Evolutionary conservation across 306 rosid species (phyloP).

Genomic region (Malus domestica): ASM211411v1 NC_041803.1:12914001-12914500

Average conservation of each 20-base stretch:
- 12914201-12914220: no score
- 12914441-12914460: not conserved
- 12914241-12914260: not conserved
- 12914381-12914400: constrained; percentile 71
- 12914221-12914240: not conserved
- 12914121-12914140: not conserved
- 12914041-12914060: not conserved
- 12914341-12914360: constrained; percentile 26
- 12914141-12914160: not conserved
- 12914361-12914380: constrained; percentile 99
- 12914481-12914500: not conserved
- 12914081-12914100: not conserved
- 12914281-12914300: constrained; percentile 81
- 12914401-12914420: constrained; percentile 39
- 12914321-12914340: constrained; percentile 1
- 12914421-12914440: not conserved
- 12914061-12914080: not conserved
- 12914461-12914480: not conserved
- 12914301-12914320: constrained; percentile 97
- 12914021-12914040: not conserved
- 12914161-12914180: not conserved
- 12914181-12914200: constrained; percentile 2
- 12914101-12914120: not conserved
- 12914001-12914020: not conserved
- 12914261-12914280: constrained; percentile 21